phyloP scores from a whole-genome alignment of 805 yeast genomes.

The Starmerella sp. region DNA sequence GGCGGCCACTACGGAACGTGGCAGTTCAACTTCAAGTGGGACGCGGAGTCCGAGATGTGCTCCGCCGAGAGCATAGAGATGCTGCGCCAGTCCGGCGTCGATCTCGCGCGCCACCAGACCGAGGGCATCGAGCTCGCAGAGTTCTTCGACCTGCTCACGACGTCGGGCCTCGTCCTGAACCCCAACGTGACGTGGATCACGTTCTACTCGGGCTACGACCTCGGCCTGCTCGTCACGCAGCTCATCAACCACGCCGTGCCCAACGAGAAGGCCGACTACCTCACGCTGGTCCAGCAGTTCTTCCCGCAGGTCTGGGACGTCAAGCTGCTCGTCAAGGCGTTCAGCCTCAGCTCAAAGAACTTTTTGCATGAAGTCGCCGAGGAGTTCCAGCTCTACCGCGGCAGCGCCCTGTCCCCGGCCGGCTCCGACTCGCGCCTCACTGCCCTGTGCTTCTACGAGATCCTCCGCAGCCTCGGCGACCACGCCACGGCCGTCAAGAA shows the following conservation, averaged over 20 bases:
- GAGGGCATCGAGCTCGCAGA: constrained; percentile 69
- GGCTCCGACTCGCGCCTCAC: constrained; percentile 37
- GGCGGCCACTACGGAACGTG: constrained; percentile 59
- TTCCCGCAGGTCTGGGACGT: constrained; percentile 81
- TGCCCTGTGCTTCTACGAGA: constrained; percentile 35
- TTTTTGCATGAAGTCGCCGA: constrained; percentile 33
- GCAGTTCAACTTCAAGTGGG: constrained; percentile 90
- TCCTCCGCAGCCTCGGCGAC: constrained; percentile 30
- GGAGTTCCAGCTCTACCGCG: constrained; percentile 31
- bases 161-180: constrained; percentile 74
- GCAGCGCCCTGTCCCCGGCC: constrained; percentile 32
- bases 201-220: constrained; percentile 88
- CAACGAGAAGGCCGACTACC: constrained; percentile 63
- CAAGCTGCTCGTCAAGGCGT: constrained; percentile 38
- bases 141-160: constrained; percentile 74
- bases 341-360: constrained; percentile 30
- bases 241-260: constrained; percentile 72
- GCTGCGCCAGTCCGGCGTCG: constrained; percentile 69
- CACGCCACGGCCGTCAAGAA: constrained; percentile 26
- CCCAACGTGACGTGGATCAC: constrained; percentile 72
- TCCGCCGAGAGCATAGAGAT: constrained; percentile 75
- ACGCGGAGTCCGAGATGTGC: constrained; percentile 65
- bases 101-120: constrained; percentile 59
- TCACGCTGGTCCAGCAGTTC: constrained; percentile 54
- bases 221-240: constrained; percentile 75